A percentile compares a stretch with the other conserved stretches of the same genome.
Evolutionary conservation across 495 filamentous ascomycete species (phyloP).

Genomic region (Neurospora sp.): DNA sequence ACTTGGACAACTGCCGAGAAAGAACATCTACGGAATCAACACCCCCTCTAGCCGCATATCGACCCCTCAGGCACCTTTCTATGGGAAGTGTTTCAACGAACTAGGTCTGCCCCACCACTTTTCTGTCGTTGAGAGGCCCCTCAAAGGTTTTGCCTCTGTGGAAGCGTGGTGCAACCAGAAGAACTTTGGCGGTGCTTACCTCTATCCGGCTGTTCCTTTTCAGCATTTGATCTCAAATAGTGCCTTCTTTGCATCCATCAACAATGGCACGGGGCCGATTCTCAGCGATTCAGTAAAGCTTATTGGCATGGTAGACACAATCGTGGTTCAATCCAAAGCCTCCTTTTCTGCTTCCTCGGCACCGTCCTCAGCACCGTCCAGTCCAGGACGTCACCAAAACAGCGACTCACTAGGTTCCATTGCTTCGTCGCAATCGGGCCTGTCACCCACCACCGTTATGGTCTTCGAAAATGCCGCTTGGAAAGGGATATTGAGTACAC

Average conservation of each 20-base stretch:
- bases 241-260: constrained; percentile 32
- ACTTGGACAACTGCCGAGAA: constrained; percentile 71
- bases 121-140: constrained; percentile 60
- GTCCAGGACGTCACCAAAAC: constrained; percentile 24
- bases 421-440: constrained; percentile 13
- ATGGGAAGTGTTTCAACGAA: constrained; percentile 84
- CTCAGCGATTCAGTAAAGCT: constrained; percentile 62
- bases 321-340: constrained; percentile 46
- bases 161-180: constrained; percentile 58
- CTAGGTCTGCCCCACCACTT: constrained; percentile 74
- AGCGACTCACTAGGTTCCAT: constrained; percentile 14
- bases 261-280: constrained; percentile 47
- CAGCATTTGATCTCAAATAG: constrained; percentile 27
- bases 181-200: constrained; percentile 68
- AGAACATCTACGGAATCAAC: constrained; percentile 69
- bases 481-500: constrained; percentile 72
- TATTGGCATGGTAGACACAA: constrained; percentile 72
- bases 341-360: constrained; percentile 24
- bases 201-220: constrained; percentile 57
- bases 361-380: constrained; percentile 29
- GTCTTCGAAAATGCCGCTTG: constrained; percentile 72
- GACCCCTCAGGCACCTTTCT: constrained; percentile 69
- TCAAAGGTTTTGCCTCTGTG: constrained; percentile 45
- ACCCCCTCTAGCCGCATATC: constrained; percentile 48
- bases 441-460: constrained; percentile 37